phyloP scores from a whole-genome alignment of 495 filamentous ascomycete species.

The Penicillium ucsense region DNA sequence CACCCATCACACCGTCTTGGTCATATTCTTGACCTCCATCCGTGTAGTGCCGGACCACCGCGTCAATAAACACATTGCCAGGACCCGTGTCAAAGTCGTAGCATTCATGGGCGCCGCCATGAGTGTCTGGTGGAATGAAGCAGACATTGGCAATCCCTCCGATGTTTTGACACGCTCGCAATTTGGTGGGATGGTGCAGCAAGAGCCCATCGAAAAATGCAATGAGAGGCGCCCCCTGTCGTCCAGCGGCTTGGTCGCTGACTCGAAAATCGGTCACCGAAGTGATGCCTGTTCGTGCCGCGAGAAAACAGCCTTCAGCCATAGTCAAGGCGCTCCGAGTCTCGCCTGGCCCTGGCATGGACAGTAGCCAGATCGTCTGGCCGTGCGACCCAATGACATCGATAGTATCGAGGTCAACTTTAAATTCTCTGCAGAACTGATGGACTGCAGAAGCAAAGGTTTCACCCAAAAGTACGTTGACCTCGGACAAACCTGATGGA shows the following conservation, averaged over 20 bases:
- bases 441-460: conserved; percentile 40
- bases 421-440: conserved; percentile 35
- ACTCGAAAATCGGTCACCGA: conserved; percentile 38
- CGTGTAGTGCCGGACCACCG: conserved; percentile 26
- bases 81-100: conserved; percentile 45
- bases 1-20: conserved; percentile 42
- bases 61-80: conserved; percentile 34
- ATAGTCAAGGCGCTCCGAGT: conserved; percentile 31
- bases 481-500: conserved; percentile 42
- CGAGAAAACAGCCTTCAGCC: conserved; percentile 35
- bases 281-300: conserved; percentile 34
- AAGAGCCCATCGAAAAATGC: conserved; percentile 42
- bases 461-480: conserved; percentile 44
- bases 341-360: conserved; percentile 41
- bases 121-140: conserved; percentile 45
- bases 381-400: conserved; percentile 49
- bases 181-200: conserved; percentile 45
- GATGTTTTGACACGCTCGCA: conserved; percentile 50
- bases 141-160: conserved; percentile 52
- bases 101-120: conserved; percentile 35
- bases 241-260: conserved; percentile 35
- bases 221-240: conserved; percentile 37
- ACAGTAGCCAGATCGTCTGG: conserved; percentile 49
- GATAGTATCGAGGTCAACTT: conserved; percentile 36
- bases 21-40: conserved; percentile 26